phyloP scores from a whole-genome alignment of 495 filamentous ascomycete genomes.

The Xylaria intraflava region DNA sequence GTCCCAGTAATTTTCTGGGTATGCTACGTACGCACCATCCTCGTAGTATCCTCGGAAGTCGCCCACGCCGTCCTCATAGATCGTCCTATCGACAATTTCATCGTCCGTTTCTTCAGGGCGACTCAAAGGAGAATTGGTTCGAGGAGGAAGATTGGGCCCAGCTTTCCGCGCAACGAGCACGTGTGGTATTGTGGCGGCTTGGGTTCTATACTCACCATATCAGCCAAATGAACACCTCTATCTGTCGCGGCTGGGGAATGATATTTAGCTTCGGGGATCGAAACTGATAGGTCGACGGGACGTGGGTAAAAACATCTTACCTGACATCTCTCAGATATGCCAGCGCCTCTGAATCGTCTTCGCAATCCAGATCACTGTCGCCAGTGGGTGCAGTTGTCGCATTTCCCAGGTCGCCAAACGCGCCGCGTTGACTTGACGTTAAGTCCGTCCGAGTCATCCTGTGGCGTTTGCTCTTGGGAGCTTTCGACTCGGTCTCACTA shows the following conservation, averaged over 20 bases:
- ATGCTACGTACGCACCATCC: constrained; percentile 65
- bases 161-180: constrained; percentile 53
- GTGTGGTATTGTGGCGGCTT: constrained; percentile 64
- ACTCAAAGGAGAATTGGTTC: constrained; percentile 4
- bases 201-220: constrained; percentile 53
- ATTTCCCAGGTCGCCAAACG: constrained; percentile 68
- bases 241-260: constrained; percentile 3
- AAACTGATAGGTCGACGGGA: constrained; percentile 2
- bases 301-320: constrained; percentile 46
- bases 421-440: constrained; percentile 67
- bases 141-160: constrained; percentile 39
- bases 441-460: constrained; percentile 41
- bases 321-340: constrained; percentile 74
- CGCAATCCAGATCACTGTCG: constrained; percentile 47
- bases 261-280: constrained; percentile 13
- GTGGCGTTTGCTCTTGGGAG: constrained; percentile 5
- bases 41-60: constrained; percentile 56
- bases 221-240: constrained; percentile 2
- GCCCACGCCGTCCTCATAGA: constrained; percentile 37
- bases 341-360: constrained; percentile 56
- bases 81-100: constrained; percentile 30
- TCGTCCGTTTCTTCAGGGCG: constrained; percentile 15
- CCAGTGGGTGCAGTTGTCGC: constrained; percentile 28
- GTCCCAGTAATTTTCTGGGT: constrained; percentile 29
- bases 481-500: constrained; percentile 3